These are phyloP conservation scores for Flammula alnicola DNA, from an alignment of 1,284 basidiomycete species.

Conservation along the genomic window DNA sequence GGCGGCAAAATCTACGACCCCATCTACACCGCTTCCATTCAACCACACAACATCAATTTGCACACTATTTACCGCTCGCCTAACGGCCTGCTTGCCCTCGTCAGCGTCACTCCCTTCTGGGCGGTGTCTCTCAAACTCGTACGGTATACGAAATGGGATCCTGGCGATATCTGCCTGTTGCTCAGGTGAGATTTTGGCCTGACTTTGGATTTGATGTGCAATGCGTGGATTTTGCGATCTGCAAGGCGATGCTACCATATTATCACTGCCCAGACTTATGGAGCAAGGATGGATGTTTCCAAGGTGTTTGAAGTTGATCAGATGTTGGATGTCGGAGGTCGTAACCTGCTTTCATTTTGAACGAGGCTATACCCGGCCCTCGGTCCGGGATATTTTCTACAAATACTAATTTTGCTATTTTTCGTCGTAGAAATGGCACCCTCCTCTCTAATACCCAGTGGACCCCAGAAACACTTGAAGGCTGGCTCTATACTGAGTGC, in stretches of 20 bases:
- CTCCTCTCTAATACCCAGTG: conserved; percentile 53
- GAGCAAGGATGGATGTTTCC: no score
- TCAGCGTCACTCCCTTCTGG: conserved; percentile 71
- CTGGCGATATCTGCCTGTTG: conserved; percentile 54
- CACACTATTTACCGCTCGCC: conserved; percentile 61
- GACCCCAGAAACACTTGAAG: conserved; percentile 55
- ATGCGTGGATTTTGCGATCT: not conserved
- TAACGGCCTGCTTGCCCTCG: conserved; percentile 50
- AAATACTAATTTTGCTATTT: not conserved
- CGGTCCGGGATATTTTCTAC: not conserved
- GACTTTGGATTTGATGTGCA: not conserved
- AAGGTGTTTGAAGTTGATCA: no score
- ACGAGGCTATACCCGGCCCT: no score
- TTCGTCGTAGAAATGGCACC: conserved; percentile 48
- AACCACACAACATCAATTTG: conserved; percentile 49
- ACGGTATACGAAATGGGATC: conserved; percentile 60
- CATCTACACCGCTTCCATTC: conserved; percentile 56
- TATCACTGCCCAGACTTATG: no score
- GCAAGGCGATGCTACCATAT: not conserved
- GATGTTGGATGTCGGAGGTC: no score
- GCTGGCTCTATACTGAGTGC: conserved; percentile 55
- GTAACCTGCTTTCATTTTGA: no score
- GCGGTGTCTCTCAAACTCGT: conserved; percentile 72
- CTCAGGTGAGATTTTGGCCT: conserved; percentile 43
- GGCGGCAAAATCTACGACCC: conserved; percentile 55